A percentile compares a stretch with the other conserved stretches of the same genome.
phyloP scores from a whole-genome alignment of 1,139 yeast species.

The Taphrina sp. region DNA sequence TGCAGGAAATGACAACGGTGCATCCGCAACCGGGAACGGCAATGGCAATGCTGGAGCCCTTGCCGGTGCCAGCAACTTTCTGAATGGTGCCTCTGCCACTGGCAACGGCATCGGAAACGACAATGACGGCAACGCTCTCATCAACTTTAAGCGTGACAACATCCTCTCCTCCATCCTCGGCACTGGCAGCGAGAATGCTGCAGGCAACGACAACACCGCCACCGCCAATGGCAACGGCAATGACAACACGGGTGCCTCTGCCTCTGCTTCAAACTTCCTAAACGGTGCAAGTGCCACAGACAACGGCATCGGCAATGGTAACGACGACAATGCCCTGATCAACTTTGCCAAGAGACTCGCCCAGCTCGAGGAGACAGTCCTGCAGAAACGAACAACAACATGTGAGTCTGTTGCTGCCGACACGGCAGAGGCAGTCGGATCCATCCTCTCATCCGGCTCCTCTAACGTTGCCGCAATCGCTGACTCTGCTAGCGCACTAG shows the following conservation, averaged over 20 bases:
- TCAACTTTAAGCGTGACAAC: background rate
- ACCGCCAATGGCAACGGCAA: slow-evolving; percentile 2
- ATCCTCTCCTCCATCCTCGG: slow-evolving; percentile 1
- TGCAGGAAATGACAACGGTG: slow-evolving; percentile 6
- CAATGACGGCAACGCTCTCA: slow-evolving; percentile 10
- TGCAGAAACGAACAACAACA: slow-evolving; percentile 1
- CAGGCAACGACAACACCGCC: slow-evolving; percentile 1
- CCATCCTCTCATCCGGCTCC: background rate
- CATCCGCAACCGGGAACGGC: slow-evolving; percentile 3
- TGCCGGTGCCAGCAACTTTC: slow-evolving; percentile 6
- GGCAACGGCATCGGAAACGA: slow-evolving; percentile 13
- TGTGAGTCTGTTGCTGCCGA: no score
- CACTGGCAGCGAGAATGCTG: slow-evolving; percentile 1
- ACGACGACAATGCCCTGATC: background rate
- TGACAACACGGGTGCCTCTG: slow-evolving; percentile 12
- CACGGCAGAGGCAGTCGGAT: background rate
- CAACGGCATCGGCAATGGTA: slow-evolving; percentile 11
- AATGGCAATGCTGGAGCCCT: slow-evolving; percentile 10
- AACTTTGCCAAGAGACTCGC: slow-evolving; percentile 4
- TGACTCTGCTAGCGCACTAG: slow-evolving; percentile 23
- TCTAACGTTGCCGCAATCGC: slow-evolving; percentile 14
- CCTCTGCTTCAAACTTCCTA: slow-evolving; percentile 2
- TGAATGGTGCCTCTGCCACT: slow-evolving; percentile 13
- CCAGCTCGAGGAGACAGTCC: background rate
- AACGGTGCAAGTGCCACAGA: slow-evolving; percentile 3